Percentiles rank a stretch among this genome's conserved stretches.
Evolutionary conservation across 106 monocot genomes (phyloP).

Genomic region (Dendrobium nobile): DNA sequence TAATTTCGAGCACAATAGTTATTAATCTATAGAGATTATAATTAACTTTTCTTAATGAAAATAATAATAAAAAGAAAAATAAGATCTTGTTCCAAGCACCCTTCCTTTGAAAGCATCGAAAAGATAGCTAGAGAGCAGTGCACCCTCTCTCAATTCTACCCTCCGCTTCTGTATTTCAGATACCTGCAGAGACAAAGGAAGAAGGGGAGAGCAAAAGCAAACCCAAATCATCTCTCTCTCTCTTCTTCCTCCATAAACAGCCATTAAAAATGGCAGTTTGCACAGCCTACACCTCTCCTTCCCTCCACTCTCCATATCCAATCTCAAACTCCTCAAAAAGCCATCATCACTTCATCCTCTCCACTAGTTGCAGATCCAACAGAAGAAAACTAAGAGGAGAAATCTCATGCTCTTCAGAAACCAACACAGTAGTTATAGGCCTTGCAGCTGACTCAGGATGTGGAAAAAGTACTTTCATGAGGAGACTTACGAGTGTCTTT

Average conservation of each 20-base stretch:
- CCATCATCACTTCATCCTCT: conserved; percentile 41
- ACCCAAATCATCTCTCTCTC: not conserved
- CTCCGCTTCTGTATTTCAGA: not conserved
- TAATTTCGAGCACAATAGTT: not conserved
- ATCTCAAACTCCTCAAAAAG: conserved; percentile 26
- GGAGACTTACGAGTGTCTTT: conserved; percentile 88
- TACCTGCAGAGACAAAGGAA: not conserved
- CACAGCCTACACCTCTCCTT: conserved; percentile 37
- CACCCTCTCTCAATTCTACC: not conserved
- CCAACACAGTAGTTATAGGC: conserved; percentile 85
- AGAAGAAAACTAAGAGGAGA: conserved; percentile 4
- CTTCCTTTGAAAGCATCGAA: too few relatives aligned
- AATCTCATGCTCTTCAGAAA: conserved; percentile 52
- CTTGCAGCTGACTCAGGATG: conserved; percentile 96
- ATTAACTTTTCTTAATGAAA: not conserved
- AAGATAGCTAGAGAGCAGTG: not conserved
- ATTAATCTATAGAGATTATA: not conserved
- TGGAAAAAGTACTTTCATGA: conserved; percentile 99
- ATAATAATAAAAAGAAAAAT: too few relatives aligned
- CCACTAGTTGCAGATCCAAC: conserved; percentile 7
- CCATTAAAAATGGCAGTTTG: conserved; percentile 58
- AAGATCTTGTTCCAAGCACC: too few relatives aligned
- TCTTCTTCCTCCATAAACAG: not conserved
- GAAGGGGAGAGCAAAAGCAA: too few relatives aligned
- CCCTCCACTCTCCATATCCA: conserved; percentile 43